Evolutionary conservation across 225 moss, liverwort and hornwort genomes (phyloP).

Genomic region (Thuidium tamariscinum): DNA sequence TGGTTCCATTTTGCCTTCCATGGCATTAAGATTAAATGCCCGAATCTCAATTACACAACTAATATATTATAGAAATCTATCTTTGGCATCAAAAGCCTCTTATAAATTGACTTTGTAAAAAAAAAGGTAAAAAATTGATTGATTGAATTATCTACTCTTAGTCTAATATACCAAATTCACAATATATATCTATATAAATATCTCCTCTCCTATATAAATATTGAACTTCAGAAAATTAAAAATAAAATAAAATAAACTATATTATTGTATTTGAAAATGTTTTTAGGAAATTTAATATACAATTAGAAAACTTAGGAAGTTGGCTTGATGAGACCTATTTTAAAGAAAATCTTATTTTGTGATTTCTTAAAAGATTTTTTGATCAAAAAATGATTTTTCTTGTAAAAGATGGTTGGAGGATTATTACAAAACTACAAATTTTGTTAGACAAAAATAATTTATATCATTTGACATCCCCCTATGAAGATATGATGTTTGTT

Average conservation of each 20-base stretch:
- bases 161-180: neutral
- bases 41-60: neutral
- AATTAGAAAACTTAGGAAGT: accelerated
- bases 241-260: neutral
- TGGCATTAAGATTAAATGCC: neutral
- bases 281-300: neutral
- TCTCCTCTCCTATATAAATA: neutral
- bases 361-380: neutral
- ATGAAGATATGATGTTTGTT: no score
- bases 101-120: neutral
- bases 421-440: neutral
- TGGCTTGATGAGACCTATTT: neutral
- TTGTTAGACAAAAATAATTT: neutral
- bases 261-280: neutral
- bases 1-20: neutral
- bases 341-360: neutral
- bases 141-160: neutral
- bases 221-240: accelerated
- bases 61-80: neutral
- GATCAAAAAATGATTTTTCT: neutral
- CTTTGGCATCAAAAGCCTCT: accelerated
- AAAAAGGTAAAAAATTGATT: neutral
- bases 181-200: no score
- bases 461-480: neutral
- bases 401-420: neutral